Conservation (phyloP, 192 early-diverging fungal species). For the Tieghemiomyces parasiticus region DNA sequence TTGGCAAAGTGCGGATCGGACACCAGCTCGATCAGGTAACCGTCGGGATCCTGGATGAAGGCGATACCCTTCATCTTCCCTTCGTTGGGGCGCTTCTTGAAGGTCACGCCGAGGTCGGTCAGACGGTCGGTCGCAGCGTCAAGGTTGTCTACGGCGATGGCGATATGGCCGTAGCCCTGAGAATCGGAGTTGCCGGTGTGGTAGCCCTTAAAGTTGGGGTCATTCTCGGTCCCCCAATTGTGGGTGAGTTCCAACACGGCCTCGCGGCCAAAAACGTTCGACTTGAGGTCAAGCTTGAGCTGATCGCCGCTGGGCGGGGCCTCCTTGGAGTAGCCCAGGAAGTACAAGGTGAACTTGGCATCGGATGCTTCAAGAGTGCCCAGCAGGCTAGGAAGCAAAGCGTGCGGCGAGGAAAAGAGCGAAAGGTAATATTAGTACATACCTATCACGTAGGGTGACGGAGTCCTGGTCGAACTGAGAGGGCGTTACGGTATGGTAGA, state of each 20-base stretch:
- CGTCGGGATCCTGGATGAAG: constrained; percentile 72
- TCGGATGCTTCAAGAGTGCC: constrained; percentile 19
- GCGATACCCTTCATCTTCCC: constrained; percentile 74
- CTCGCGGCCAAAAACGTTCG: constrained; percentile 39
- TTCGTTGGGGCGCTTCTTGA: constrained; percentile 56
- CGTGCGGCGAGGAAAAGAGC: neutral
- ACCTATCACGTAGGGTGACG: constrained; percentile 2
- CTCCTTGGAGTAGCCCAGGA: constrained; percentile 45
- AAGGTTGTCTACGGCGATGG: constrained; percentile 63
- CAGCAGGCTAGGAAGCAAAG: constrained; percentile 13
- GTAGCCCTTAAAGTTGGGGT: constrained; percentile 40
- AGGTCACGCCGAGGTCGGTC: constrained; percentile 50
- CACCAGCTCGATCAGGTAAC: constrained; percentile 59
- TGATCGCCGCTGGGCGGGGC: constrained; percentile 20
- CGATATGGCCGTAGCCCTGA: constrained; percentile 71
- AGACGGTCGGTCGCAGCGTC: constrained; percentile 63
- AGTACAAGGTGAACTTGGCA: constrained; percentile 52
- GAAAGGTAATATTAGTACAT: neutral
- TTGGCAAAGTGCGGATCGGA: neutral
- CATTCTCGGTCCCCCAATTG: constrained; percentile 68
- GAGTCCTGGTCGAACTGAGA: neutral
- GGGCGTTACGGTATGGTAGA: neutral
- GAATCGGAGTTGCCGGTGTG: constrained; percentile 54
- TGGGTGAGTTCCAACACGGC: constrained; percentile 75
- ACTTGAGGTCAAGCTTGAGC: constrained; percentile 9